These are phyloP conservation scores for Dendrobium chrysotoxum DNA, from an alignment of 106 monocot species.

Conservation along the genomic window DNA sequence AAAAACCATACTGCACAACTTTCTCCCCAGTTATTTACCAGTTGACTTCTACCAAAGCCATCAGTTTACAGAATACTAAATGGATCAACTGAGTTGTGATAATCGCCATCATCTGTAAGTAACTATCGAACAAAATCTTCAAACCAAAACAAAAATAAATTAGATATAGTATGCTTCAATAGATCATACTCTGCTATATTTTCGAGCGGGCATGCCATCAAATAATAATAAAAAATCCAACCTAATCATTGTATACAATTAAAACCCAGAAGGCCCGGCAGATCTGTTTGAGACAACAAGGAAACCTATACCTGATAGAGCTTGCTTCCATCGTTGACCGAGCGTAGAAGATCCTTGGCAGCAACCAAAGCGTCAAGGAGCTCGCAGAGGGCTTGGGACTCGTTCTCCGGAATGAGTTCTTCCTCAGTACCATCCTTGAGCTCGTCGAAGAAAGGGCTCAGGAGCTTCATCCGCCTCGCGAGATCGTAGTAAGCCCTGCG, in stretches of 20 bases:
- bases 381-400: constrained; percentile 10
- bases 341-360: constrained; percentile 50
- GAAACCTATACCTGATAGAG: constrained; percentile 58
- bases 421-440: constrained; percentile 31
- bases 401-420: constrained; percentile 13
- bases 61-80: neutral
- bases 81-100: neutral
- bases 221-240: neutral
- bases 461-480: constrained; percentile 63
- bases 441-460: constrained; percentile 77
- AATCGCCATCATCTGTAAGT: neutral
- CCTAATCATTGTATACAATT: neutral
- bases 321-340: constrained; percentile 64
- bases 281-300: neutral
- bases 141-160: neutral
- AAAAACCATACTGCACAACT: neutral
- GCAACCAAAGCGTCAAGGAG: constrained; percentile 32
- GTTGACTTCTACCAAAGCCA: constrained; percentile 1
- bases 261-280: neutral
- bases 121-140: neutral
- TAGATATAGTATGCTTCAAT: neutral
- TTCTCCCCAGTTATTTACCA: neutral
- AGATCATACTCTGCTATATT: neutral
- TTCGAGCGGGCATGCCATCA: neutral
- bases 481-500: constrained; percentile 47